Base-by-base conservation (phyloP, 1,284 basidiomycete species). In the Amylostereum areolatum region DNA sequence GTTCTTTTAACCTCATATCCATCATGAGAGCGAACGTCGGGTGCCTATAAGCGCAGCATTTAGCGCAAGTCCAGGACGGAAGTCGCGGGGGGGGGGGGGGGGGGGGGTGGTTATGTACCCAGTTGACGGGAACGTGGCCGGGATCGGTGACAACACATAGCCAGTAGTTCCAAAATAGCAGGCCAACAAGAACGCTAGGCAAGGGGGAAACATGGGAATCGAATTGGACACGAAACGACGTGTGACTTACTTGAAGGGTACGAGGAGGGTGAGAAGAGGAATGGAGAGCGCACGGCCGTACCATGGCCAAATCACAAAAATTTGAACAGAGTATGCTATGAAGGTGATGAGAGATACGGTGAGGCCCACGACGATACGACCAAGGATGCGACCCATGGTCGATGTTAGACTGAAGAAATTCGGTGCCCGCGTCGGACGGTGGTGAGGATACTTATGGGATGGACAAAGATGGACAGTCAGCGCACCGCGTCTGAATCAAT, bases 301-400 rank as follows among this genome's bases (percentile, higher is more conserved):
- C 89, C 89, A 94, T 36, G 92, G 92, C 87, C 89, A 91, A 65
- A 95, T 82, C 55, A 97, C 74, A 66, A 89, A 94, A 61, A 94
- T 78, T 66, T 97, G 94, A 2, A 87, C 81, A 10, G 88, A 85
- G 65, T 92, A 92, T 1, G 89, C 80, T 58, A 97, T 92, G 68
- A 96, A 97, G 42, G 74, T 81, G 57, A 97, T 95, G 43, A 97
- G 78, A 57, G 69, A 70, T 40, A 85, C 69, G 46, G 92, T 92
- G 56, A 83, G 79, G 56, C 75, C 73, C 63, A 91, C 83, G 60
- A 85, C 71, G 50, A 90, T 67, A 46, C 75, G 68, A 34, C 82
- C 82, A 51, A 83, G 64, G 53, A 85, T 57, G 44, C 69, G 63
- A 49, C 73, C 69, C 77, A 77, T 77, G 12, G 25, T 28, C 25